These are phyloP conservation scores for Aspergillus pseudoviridinutans DNA, from an alignment of 2,329 filamentous ascomycete species.

Conservation along the genomic window DNA sequence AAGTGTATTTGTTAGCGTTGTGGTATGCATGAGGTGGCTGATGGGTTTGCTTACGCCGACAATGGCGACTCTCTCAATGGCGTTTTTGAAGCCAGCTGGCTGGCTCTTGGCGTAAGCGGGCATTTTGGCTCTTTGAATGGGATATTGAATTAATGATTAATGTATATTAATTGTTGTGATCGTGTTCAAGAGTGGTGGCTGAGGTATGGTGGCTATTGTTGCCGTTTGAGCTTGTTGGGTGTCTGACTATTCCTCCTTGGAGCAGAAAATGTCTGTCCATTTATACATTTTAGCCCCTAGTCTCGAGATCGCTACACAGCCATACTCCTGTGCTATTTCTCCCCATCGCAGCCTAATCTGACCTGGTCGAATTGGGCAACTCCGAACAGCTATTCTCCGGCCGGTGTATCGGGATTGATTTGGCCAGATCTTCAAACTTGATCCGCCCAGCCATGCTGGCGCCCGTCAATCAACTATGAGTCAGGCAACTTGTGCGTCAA, in stretches of 20 bases:
- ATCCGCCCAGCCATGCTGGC: too few species aligned
- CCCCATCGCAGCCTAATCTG: too few species aligned
- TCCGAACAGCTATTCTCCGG: too few species aligned
- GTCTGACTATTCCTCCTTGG: not conserved
- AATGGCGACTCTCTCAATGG: constrained; percentile 37
- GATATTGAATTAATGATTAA: not conserved
- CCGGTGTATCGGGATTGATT: too few species aligned
- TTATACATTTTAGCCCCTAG: constrained; percentile 12
- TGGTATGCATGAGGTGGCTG: not conserved
- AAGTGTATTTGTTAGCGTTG: constrained; percentile 7
- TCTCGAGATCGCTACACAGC: constrained; percentile 2
- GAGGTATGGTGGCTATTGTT: constrained; percentile 1
- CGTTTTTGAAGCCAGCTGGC: constrained; percentile 24
- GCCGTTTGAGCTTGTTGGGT: constrained; percentile 1
- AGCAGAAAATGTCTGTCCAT: constrained; percentile 10
- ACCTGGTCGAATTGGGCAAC: too few species aligned
- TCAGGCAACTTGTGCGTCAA: too few species aligned
- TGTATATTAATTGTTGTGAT: constrained; percentile 1
- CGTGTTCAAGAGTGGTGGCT: constrained; percentile 1
- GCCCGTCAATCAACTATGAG: too few species aligned
- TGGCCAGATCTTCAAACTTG: too few species aligned
- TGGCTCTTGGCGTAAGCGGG: constrained; percentile 22
- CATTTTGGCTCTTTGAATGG: constrained; percentile 8
- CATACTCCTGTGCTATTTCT: constrained; percentile 2
- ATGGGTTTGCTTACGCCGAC: constrained; percentile 30